phyloP scores from a whole-genome alignment of 1,284 basidiomycete genomes.

The Pseudozyma tsukubaensis region DNA sequence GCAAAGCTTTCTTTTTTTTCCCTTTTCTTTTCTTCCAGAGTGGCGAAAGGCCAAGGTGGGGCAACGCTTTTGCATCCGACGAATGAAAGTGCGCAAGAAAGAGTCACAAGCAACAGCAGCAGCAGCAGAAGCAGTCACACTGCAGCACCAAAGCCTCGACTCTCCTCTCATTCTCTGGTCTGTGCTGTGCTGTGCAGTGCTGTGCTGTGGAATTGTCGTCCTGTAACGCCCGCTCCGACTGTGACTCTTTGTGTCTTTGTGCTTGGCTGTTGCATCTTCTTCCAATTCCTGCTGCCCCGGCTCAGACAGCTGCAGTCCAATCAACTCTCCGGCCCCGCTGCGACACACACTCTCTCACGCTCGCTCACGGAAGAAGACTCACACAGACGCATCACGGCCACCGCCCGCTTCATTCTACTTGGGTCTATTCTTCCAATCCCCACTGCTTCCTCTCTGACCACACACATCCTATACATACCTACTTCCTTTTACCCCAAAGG shows the following conservation, averaged over 20 bases:
- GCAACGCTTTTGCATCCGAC: slow-evolving; percentile 1
- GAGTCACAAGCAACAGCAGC: slow-evolving; percentile 22
- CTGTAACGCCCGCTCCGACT: slow-evolving; percentile 33
- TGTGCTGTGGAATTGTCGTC: background rate
- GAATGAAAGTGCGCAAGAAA: slow-evolving; percentile 33
- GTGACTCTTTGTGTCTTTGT: background rate
- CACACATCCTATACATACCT: background rate
- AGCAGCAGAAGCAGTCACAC: background rate
- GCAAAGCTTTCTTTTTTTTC: slow-evolving; percentile 8
- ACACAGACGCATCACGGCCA: background rate
- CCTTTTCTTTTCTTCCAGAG: too few relatives aligned
- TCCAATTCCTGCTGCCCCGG: background rate
- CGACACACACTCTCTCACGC: background rate
- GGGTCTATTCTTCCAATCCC: slow-evolving; percentile 3
- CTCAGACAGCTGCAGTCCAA: slow-evolving; percentile 1
- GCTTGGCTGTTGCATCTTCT: slow-evolving; percentile 1
- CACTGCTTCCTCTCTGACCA: background rate
- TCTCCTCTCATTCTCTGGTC: slow-evolving; percentile 8
- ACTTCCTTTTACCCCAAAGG: background rate
- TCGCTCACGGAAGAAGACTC: too few relatives aligned
- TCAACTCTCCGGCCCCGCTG: background rate
- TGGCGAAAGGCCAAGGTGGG: too few relatives aligned
- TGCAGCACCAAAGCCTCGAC: background rate
- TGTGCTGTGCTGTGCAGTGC: slow-evolving; percentile 11
- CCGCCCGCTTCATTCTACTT: background rate